These are phyloP conservation scores for Trichosanthes cucumerina DNA, from an alignment of 306 rosid genomes.

Conservation along the genomic window DNA sequence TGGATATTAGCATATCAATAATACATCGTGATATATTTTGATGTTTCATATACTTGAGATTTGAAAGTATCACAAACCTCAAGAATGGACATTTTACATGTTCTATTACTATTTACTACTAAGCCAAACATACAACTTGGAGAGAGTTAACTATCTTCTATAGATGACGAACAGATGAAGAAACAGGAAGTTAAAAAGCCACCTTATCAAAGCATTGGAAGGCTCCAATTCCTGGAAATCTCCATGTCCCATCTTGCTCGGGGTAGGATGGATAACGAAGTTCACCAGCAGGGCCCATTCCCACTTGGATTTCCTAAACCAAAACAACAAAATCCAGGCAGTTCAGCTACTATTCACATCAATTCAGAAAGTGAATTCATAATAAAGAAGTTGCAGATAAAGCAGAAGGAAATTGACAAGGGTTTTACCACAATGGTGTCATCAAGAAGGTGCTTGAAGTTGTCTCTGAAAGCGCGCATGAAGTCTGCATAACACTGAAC, in stretches of 20 bases:
- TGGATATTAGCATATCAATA: no score
- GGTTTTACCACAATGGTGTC: conserved; percentile 77
- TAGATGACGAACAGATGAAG: not conserved
- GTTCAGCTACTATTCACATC: not conserved
- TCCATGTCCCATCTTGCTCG: conserved; percentile 84
- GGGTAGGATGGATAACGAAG: conserved; percentile 96
- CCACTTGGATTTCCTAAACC: conserved; percentile 92
- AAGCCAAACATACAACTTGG: not conserved
- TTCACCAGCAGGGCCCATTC: conserved; percentile 99
- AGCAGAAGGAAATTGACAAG: not conserved
- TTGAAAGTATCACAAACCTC: not conserved
- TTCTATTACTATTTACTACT: not conserved
- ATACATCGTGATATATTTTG: no score
- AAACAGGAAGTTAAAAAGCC: not conserved
- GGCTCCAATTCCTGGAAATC: conserved; percentile 91
- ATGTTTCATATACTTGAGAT: not conserved
- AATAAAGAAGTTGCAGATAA: not conserved
- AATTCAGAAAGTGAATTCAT: not conserved
- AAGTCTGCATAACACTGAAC: conserved; percentile 88
- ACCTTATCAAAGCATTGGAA: conserved; percentile 98
- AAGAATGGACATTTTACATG: not conserved
- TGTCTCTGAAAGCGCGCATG: conserved; percentile 81
- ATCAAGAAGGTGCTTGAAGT: conserved; percentile 70
- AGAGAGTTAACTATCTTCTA: not conserved
- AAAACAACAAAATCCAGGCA: not conserved